These are phyloP conservation scores for Aspergillaceae sp. DNA, from an alignment of 2,329 filamentous ascomycete genomes.

Conservation along the genomic window DNA sequence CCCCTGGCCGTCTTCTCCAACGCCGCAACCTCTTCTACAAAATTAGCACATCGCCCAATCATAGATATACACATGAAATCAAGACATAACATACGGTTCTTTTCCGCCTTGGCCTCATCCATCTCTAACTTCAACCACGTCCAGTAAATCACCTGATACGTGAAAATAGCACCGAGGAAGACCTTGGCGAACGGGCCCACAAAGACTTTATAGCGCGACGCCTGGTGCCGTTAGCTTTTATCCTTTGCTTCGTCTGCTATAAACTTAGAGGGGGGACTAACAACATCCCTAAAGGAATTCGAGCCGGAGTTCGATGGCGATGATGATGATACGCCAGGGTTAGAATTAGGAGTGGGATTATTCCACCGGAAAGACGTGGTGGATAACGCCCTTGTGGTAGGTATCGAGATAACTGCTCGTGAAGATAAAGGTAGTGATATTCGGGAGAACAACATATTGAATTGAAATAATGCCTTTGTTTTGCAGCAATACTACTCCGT, in stretches of 20 bases:
- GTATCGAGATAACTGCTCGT: slow-evolving; percentile 1
- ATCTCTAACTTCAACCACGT: slow-evolving; percentile 41
- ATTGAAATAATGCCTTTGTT: no score
- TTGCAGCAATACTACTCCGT: no score
- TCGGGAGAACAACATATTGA: slow-evolving; percentile 1
- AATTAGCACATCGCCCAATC: slow-evolving; percentile 3
- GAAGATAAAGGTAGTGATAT: no score
- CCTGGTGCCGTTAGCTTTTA: slow-evolving; percentile 16
- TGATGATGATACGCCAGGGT: not conserved
- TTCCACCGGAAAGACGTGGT: slow-evolving; percentile 6
- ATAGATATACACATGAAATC: not conserved
- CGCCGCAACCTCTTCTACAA: slow-evolving; percentile 25
- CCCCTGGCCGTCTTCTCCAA: slow-evolving; percentile 30
- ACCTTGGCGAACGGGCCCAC: slow-evolving; percentile 40
- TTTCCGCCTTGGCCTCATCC: slow-evolving; percentile 35
- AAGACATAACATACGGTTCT: slow-evolving; percentile 29
- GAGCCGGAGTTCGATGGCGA: no score
- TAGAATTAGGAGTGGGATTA: slow-evolving; percentile 1
- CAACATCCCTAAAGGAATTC: slow-evolving; percentile 21
- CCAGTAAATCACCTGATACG: slow-evolving; percentile 42
- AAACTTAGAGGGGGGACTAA: slow-evolving; percentile 9
- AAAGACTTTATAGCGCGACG: slow-evolving; percentile 33
- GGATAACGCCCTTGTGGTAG: slow-evolving; percentile 7
- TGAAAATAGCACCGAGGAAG: slow-evolving; percentile 41
- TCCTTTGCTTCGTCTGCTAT: no score